Evolutionary conservation across 257 asterid species (phyloP).

Genomic region (Forsythia suspensa): DNA sequence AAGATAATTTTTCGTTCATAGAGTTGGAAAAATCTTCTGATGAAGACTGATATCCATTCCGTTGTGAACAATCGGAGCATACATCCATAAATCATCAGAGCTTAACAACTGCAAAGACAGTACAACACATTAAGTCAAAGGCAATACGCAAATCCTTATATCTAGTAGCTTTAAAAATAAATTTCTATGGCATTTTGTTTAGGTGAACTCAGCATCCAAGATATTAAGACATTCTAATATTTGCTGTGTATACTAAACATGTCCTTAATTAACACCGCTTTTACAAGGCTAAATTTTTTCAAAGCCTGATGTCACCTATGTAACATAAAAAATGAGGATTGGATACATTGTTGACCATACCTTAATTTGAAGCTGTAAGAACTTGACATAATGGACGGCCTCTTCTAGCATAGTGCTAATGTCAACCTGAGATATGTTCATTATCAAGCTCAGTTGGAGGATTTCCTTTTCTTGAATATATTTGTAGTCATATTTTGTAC

Average conservation of each 20-base stretch:
- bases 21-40: background rate
- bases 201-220: background rate
- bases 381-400: slow-evolving; percentile 57
- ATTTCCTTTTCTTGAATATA: background rate
- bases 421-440: slow-evolving; percentile 34
- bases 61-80: slow-evolving; percentile 27
- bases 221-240: too few species aligned
- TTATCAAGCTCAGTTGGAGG: background rate
- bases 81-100: slow-evolving; percentile 31
- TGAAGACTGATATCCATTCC: slow-evolving; percentile 25
- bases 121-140: background rate
- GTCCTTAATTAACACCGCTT: background rate
- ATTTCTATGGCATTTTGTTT: background rate
- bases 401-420: slow-evolving; percentile 68
- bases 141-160: background rate
- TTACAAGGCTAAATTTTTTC: background rate
- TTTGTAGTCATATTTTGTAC: background rate
- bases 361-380: slow-evolving; percentile 56
- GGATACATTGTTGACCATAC: slow-evolving; percentile 22
- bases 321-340: background rate
- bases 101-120: slow-evolving; percentile 19
- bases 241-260: too few species aligned
- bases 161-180: background rate
- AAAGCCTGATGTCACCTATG: background rate
- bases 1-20: background rate